Conservation (phyloP, 768 basidiomycete genomes). For the Pleurotus ostreatus region DNA sequence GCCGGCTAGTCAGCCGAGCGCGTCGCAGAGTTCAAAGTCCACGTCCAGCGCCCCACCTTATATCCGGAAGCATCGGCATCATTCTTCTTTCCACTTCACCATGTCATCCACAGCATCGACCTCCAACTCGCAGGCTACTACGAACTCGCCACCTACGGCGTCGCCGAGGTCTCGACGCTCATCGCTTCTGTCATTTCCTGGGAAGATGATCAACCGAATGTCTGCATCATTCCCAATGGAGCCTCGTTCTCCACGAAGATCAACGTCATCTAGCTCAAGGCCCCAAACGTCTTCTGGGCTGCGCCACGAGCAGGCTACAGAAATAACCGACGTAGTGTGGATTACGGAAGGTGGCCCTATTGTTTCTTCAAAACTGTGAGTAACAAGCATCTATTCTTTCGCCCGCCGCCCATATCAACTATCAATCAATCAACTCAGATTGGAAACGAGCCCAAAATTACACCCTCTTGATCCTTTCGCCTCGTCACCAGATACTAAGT, state of each 20-base stretch:
- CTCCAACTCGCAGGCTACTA: not conserved
- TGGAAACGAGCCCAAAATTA: slow-evolving; percentile 9
- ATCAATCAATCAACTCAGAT: slow-evolving; percentile 11
- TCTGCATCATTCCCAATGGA: not conserved
- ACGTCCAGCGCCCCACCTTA: slow-evolving; percentile 4
- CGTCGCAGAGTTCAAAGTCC: not conserved
- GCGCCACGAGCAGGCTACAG: not conserved
- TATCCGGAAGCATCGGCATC: not conserved
- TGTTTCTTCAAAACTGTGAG: slow-evolving; percentile 8
- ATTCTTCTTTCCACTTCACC: not conserved
- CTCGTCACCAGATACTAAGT: slow-evolving; percentile 35
- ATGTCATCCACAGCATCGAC: not conserved
- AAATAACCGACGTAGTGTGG: slow-evolving; percentile 1
- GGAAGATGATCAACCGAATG: slow-evolving; percentile 3
- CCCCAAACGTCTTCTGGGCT: not conserved
- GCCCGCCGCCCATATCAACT: not conserved
- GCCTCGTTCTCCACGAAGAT: not conserved
- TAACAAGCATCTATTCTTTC: not conserved
- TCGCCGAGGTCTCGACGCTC: slow-evolving; percentile 2
- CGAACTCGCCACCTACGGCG: not conserved
- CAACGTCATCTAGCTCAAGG: not conserved
- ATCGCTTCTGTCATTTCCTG: slow-evolving; percentile 1
- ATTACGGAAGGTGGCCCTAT: slow-evolving; percentile 6
- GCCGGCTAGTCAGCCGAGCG: not conserved
- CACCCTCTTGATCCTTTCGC: slow-evolving; percentile 34